phyloP scores from a whole-genome alignment of 1,284 basidiomycete species.

The Boletus mariae region DNA sequence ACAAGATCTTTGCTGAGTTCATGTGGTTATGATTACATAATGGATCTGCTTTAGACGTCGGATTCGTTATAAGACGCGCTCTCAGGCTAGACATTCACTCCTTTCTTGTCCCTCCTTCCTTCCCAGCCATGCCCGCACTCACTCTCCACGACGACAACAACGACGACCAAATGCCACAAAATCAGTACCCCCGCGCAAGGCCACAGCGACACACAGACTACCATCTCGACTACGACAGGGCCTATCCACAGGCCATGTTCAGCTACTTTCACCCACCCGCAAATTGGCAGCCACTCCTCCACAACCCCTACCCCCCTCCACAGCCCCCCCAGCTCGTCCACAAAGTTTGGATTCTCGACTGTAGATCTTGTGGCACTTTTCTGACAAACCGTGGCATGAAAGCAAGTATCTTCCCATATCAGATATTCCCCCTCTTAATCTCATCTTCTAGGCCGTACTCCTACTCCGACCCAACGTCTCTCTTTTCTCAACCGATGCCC shows the following conservation, averaged over 20 bases:
- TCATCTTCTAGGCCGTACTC: constrained; percentile 62
- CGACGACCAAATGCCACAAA: constrained; percentile 7
- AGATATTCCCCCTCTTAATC: constrained; percentile 10
- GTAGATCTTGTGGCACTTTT: constrained; percentile 70
- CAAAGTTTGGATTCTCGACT: constrained; percentile 80
- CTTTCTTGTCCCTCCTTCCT: constrained; percentile 11
- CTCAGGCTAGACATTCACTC: constrained; percentile 35
- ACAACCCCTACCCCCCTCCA: constrained; percentile 40
- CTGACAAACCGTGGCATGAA: constrained; percentile 85
- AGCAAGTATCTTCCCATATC: constrained; percentile 38
- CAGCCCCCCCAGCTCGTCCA: constrained; percentile 46
- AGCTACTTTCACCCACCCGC: constrained; percentile 22
- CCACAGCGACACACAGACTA: constrained; percentile 25
- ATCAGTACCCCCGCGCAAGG: constrained; percentile 26
- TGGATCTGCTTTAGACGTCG: constrained; percentile 30
- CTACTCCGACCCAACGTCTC: constrained; percentile 79
- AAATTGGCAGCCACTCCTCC: constrained; percentile 32
- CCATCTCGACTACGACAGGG: constrained; percentile 29
- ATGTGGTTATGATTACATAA: constrained; percentile 26
- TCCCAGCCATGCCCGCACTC: constrained; percentile 29
- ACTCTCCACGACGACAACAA: constrained; percentile 10
- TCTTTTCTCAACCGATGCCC: constrained; percentile 80
- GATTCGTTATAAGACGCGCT: constrained; percentile 35
- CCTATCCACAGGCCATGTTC: constrained; percentile 13
- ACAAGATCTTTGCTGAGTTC: constrained; percentile 42